phyloP scores from a whole-genome alignment of 306 rosid species.

The Casuarina cunninghamiana region DNA sequence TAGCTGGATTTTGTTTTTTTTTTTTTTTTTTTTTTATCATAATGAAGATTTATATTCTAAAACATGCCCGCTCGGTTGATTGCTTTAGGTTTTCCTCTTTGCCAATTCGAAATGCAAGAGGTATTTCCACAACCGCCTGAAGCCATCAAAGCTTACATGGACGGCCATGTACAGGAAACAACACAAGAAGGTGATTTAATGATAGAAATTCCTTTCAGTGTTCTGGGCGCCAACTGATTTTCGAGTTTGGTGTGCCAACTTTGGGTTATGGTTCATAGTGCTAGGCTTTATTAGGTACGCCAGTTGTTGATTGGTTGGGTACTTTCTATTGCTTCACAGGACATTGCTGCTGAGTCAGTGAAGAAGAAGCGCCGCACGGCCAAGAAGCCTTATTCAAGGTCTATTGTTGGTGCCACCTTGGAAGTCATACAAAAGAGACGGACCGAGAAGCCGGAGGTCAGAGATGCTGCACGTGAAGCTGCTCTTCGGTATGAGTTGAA shows the following conservation, averaged over 20 bases:
- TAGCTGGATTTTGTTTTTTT: not conserved
- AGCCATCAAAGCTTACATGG: slow-evolving; percentile 57
- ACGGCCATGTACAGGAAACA: slow-evolving; percentile 56
- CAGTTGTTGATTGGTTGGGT: not conserved
- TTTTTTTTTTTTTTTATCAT: not conserved
- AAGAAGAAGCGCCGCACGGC: slow-evolving; percentile 45
- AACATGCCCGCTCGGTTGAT: not conserved
- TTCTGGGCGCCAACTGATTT: not conserved
- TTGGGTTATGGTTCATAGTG: not conserved
- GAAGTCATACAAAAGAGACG: slow-evolving; percentile 50
- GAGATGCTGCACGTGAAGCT: slow-evolving; percentile 54
- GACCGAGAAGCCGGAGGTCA: slow-evolving; percentile 50
- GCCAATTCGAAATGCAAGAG: slow-evolving; percentile 56
- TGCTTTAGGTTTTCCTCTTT: slow-evolving; percentile 44
- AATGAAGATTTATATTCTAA: not conserved
- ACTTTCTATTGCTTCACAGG: slow-evolving; percentile 24
- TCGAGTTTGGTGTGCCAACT: not conserved
- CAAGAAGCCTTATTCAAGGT: slow-evolving; percentile 53
- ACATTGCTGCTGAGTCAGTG: slow-evolving; percentile 45
- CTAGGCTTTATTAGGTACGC: not conserved
- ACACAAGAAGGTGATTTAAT: slow-evolving; percentile 44
- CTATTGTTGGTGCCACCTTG: slow-evolving; percentile 53
- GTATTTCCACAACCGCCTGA: slow-evolving; percentile 53
- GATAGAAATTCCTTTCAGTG: not conserved
- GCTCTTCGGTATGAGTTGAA: slow-evolving; percentile 44